A percentile compares a stretch with the other conserved stretches of the same genome.
Conservation (phyloP, 345 rosid species). For the Lumnitzera littorea region DNA sequence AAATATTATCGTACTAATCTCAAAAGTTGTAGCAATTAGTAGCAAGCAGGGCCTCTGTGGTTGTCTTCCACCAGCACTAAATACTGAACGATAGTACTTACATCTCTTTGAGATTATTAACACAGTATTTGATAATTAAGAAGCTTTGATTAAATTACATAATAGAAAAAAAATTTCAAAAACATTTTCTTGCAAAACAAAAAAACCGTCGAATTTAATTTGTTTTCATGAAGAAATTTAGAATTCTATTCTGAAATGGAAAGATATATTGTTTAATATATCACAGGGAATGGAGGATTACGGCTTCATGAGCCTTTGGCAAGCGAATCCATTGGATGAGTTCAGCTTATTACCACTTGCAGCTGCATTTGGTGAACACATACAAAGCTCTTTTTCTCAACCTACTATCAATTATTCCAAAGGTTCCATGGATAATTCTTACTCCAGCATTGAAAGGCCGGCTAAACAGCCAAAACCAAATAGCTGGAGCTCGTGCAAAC, state of each 20-base stretch:
- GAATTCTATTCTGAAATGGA: not conserved
- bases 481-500: constrained; percentile 20
- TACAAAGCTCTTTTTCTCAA: constrained; percentile 16
- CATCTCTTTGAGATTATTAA: too few species aligned
- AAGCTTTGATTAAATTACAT: too few species aligned
- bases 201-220: too few species aligned
- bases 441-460: constrained; percentile 18
- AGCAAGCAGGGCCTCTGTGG: too few species aligned
- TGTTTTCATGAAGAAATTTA: too few species aligned
- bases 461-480: constrained; percentile 35
- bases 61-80: too few species aligned
- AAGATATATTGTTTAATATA: not conserved
- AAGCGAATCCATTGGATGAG: constrained; percentile 36
- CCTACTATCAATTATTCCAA: constrained; percentile 13
- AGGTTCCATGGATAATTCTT: constrained; percentile 11
- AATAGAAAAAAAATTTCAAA: too few species aligned
- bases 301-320: constrained; percentile 42
- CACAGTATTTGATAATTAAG: too few species aligned
- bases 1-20: too few species aligned
- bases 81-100: too few species aligned
- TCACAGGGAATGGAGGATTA: constrained; percentile 46
- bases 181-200: too few species aligned
- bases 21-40: too few species aligned
- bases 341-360: constrained; percentile 22
- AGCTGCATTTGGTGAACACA: constrained; percentile 39